Percentiles rank a stretch among this genome's conserved stretches.
These are phyloP conservation scores for Blumeria graminis DNA, from an alignment of 2,329 filamentous ascomycete species.

Conservation along the genomic window DNA sequence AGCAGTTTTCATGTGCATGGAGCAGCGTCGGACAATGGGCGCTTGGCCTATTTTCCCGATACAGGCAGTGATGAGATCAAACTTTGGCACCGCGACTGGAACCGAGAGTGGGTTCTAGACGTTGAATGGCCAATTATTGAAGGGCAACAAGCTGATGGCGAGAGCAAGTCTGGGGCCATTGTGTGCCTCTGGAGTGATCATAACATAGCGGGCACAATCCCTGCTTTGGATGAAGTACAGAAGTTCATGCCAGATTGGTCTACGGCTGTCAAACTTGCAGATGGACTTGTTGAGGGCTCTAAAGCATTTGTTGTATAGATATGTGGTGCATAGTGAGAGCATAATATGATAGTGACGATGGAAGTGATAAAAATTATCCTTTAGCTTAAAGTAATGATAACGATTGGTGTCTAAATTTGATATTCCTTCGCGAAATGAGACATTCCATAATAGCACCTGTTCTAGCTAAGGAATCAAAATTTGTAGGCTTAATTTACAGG, in stretches of 20 bases:
- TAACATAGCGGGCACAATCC: constrained; percentile 46
- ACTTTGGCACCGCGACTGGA: constrained; percentile 66
- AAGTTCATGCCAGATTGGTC: constrained; percentile 63
- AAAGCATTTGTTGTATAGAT: constrained; percentile 26
- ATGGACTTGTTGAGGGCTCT: constrained; percentile 61
- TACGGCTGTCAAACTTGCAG: constrained; percentile 46
- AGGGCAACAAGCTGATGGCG: constrained; percentile 14
- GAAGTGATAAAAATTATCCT: too few relatives aligned
- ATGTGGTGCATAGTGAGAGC: too few relatives aligned
- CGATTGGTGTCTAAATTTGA: too few relatives aligned
- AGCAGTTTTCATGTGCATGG: constrained; percentile 37
- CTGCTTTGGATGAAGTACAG: constrained; percentile 58
- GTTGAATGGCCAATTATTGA: constrained; percentile 30
- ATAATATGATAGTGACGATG: too few relatives aligned
- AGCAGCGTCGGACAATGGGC: constrained; percentile 30
- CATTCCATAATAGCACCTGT: too few relatives aligned
- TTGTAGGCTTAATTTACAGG: too few relatives aligned
- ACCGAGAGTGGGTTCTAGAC: constrained; percentile 45
- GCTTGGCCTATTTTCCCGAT: constrained; percentile 35
- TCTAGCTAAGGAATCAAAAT: too few relatives aligned
- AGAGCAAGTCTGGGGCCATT: constrained; percentile 35
- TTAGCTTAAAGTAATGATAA: too few relatives aligned
- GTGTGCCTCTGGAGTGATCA: constrained; percentile 75
- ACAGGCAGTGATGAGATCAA: constrained; percentile 43
- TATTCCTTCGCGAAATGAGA: too few relatives aligned